These are phyloP conservation scores for Corchorus capsularis DNA, from an alignment of 345 rosid genomes.

Conservation along the genomic window DNA sequence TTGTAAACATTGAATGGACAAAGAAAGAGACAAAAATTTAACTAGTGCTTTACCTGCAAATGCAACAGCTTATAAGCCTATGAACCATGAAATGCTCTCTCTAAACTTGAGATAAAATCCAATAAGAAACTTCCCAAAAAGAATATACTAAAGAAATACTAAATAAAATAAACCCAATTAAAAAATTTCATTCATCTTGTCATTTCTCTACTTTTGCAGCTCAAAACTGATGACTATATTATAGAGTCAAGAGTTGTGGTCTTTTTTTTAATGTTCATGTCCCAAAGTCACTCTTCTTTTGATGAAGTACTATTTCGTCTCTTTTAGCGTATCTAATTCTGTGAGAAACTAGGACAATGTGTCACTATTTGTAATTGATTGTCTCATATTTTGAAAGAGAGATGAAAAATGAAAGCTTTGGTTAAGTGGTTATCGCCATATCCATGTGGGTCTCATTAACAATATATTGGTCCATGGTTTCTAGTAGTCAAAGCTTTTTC, in stretches of 20 bases:
- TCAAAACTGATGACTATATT: conserved; percentile 6
- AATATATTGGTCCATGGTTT: conserved; percentile 8
- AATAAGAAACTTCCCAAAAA: conserved; percentile 12
- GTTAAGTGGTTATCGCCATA: not conserved
- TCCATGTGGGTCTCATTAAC: conserved; percentile 20
- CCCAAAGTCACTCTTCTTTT: conserved; percentile 37
- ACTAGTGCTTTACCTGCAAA: not conserved
- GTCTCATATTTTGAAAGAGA: conserved; percentile 19
- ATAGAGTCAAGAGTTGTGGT: conserved; percentile 15
- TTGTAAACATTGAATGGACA: not conserved
- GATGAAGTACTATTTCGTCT: conserved; percentile 29
- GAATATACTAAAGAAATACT: not conserved
- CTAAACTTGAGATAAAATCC: conserved; percentile 8
- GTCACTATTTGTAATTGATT: not conserved
- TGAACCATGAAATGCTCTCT: not conserved
- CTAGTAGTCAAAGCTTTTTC: conserved; percentile 30
- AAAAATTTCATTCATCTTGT: not conserved
- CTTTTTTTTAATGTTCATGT: conserved; percentile 13
- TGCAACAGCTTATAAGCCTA: not conserved
- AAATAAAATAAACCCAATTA: not conserved
- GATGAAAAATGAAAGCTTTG: conserved; percentile 2
- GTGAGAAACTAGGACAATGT: conserved; percentile 10
- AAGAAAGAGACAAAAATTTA: conserved; percentile 3
- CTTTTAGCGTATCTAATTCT: conserved; percentile 11
- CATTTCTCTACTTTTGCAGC: conserved; percentile 3